Conservation (phyloP, 306 rosid species). For the Fragaria iinumae region DNA sequence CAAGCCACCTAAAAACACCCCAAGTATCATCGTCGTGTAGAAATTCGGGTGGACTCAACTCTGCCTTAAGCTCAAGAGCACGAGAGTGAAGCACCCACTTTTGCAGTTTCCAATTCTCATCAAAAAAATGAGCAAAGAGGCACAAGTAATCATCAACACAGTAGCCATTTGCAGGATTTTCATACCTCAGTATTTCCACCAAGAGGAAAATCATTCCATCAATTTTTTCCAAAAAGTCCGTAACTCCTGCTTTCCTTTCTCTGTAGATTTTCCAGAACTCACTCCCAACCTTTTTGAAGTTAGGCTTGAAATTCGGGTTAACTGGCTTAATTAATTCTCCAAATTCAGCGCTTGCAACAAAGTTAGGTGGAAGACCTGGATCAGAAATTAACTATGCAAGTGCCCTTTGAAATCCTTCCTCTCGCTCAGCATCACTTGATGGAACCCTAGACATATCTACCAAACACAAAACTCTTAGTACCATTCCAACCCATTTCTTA, state of each 20-base stretch:
- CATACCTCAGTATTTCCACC: neutral
- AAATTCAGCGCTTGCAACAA: neutral
- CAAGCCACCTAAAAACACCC: slow-evolving; percentile 1
- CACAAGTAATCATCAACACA: neutral
- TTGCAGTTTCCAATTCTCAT: slow-evolving; percentile 10
- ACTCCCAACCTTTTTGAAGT: no score
- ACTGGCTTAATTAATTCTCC: neutral
- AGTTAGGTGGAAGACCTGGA: neutral
- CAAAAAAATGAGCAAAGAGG: slow-evolving; percentile 15
- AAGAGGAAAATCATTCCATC: slow-evolving; percentile 11
- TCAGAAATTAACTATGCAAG: neutral
- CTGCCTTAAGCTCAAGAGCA: neutral
- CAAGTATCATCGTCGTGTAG: neutral
- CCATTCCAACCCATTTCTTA: neutral
- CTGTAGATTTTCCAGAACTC: neutral
- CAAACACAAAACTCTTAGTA: neutral
- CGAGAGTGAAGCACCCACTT: slow-evolving; percentile 16
- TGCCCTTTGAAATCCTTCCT: neutral
- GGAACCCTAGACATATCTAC: neutral
- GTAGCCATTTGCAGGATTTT: neutral
- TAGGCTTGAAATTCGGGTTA: neutral
- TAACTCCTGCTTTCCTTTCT: neutral
- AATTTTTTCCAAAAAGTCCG: neutral
- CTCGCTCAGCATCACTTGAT: neutral
- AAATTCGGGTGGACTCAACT: neutral